These are phyloP conservation scores for Cruciata laevipes DNA, from an alignment of 257 asterid genomes.

Conservation along the genomic window DNA sequence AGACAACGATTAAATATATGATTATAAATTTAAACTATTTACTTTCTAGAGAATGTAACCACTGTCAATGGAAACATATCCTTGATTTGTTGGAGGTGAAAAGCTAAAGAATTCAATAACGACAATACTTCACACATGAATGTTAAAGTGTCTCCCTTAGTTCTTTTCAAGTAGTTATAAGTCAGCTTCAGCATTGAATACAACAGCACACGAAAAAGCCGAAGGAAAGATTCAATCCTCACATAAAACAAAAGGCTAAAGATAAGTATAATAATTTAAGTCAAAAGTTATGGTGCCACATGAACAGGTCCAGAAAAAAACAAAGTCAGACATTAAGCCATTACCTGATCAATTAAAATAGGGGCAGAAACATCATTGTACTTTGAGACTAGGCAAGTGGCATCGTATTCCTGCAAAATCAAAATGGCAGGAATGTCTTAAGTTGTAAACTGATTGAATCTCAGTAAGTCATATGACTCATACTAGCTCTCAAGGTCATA, in stretches of 20 bases:
- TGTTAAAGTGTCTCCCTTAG: neutral
- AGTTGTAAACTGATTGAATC: slow-evolving; percentile 3
- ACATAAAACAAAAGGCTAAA: neutral
- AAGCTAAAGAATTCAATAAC: neutral
- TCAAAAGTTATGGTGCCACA: too few species aligned
- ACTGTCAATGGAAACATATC: neutral
- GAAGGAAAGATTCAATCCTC: neutral
- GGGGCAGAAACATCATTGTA: slow-evolving; percentile 56
- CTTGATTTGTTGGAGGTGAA: neutral
- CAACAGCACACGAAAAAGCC: neutral
- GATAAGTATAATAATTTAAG: neutral
- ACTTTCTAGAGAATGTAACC: neutral
- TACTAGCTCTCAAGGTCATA: slow-evolving; percentile 25
- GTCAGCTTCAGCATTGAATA: neutral
- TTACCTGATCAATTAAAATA: slow-evolving; percentile 94
- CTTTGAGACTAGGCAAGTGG: slow-evolving; percentile 66
- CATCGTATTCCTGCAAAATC: slow-evolving; percentile 79
- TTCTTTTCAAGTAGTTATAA: neutral
- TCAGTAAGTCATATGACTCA: neutral
- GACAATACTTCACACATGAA: neutral
- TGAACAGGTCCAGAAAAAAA: slow-evolving; percentile 1
- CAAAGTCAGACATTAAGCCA: neutral
- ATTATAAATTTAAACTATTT: neutral
- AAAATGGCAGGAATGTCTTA: slow-evolving; percentile 6
- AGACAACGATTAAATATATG: neutral